Evolutionary conservation across 345 rosid species (phyloP), one percentile per base, ranked within the genome.

Genomic region (Gossypium rotundifolium): DNA sequence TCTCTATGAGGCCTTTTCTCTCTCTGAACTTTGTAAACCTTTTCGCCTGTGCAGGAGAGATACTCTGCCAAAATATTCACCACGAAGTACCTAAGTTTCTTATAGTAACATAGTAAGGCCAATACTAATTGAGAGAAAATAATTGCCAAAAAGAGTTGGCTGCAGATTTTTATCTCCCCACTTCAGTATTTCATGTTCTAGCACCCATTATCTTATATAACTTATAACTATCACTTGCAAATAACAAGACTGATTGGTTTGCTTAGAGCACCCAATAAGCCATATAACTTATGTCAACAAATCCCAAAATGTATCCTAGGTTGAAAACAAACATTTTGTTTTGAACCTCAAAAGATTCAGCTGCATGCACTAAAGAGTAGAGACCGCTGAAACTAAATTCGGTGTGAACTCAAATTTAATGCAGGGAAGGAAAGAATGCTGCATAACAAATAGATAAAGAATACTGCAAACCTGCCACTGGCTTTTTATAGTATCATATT

Each of bases 1-100:
- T 95, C 68, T 93, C 98, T 75, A 93, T 84, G 69, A 88, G 90
- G 68, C 94, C 92, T 78, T 91, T 95, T 85, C 98, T 86, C 87
- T 93, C 98, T 84, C 98, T 86, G 83, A 87, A 94, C 77, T 94
- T 94, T 9, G 97, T 87, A 85, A 94, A 94, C 77, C 92, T 89
- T 84, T 84, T 94, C 69, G 98, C 98, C 83, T 94, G 98, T 76
- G 84, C 94, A 63, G 93, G 82, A 52, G 95, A 89, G 73, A 94
- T 93, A 75, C 98, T 88, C 98, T 94, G 89, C 83, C 81, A 67
- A 77, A 75, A 71, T 75, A 70, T 69, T 69, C 73, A 27, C 12
- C 72, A 52, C 40, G 29, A 51, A 52, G 53, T 66, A 60, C 46
- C 46, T 51, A 74, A 18, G 73, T 25, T 17, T 29, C 59, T 27